phyloP scores from a whole-genome alignment of 495 filamentous ascomycete species.

The Aspergillus ostianus region DNA sequence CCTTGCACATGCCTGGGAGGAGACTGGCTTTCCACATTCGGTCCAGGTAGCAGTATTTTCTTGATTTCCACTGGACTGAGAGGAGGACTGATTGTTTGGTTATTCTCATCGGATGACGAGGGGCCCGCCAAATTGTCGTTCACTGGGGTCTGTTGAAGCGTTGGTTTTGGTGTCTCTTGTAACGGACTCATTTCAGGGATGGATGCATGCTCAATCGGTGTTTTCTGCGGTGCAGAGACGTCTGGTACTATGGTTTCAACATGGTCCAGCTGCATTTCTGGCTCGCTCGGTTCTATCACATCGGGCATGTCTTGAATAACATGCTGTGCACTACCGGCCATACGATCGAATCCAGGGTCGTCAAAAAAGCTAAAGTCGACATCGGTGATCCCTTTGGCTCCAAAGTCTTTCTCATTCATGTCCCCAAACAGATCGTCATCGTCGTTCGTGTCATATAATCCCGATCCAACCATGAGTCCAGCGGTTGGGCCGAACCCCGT shows the following conservation, averaged over 20 bases:
- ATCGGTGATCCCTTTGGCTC: slow-evolving; percentile 77
- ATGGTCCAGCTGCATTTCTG: slow-evolving; percentile 10
- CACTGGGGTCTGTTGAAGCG: slow-evolving; percentile 9
- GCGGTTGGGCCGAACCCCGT: slow-evolving; percentile 24
- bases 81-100: slow-evolving; percentile 47
- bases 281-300: slow-evolving; percentile 12
- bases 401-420: slow-evolving; percentile 73
- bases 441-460: slow-evolving; percentile 45
- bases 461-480: slow-evolving; percentile 36
- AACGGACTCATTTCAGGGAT: slow-evolving; percentile 1
- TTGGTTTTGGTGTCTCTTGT: slow-evolving; percentile 3
- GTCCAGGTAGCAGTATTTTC: slow-evolving; percentile 43
- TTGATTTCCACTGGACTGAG: slow-evolving; percentile 50
- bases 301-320: slow-evolving; percentile 16
- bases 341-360: slow-evolving; percentile 49
- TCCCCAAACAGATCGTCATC: slow-evolving; percentile 70
- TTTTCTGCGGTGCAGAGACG: slow-evolving; percentile 2
- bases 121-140: slow-evolving; percentile 2
- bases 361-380: slow-evolving; percentile 92
- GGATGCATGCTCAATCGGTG: slow-evolving; percentile 2
- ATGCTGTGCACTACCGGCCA: slow-evolving; percentile 17
- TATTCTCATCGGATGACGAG: slow-evolving; percentile 22
- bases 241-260: slow-evolving; percentile 2
- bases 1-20: slow-evolving; percentile 11
- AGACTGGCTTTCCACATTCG: slow-evolving; percentile 12